Percentiles rank a stretch among this genome's conserved stretches.
Conservation (phyloP, 2,329 filamentous ascomycete species). For the Aspergillus pseudonomiae region DNA sequence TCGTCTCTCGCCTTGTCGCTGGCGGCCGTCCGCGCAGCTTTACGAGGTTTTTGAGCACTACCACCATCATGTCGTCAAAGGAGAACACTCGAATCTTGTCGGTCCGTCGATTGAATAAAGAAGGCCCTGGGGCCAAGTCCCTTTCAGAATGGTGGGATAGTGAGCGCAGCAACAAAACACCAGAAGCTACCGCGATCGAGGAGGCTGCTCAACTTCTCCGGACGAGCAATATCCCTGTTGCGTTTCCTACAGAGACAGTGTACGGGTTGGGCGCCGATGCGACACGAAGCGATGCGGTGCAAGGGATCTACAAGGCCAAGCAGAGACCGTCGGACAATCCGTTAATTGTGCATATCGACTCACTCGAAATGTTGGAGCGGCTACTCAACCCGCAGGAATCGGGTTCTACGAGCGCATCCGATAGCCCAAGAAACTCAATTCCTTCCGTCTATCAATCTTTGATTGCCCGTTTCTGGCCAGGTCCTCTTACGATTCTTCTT, state of each 20-base stretch:
- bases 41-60: conserved; percentile 26
- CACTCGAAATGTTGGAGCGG: conserved; percentile 71
- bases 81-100: conserved; percentile 39
- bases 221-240: conserved; percentile 73
- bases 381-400: conserved; percentile 55
- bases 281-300: conserved; percentile 78
- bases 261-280: conserved; percentile 97
- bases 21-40: conserved; percentile 35
- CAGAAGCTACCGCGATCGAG: conserved; percentile 57
- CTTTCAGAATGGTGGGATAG: conserved; percentile 44
- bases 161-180: conserved; percentile 39
- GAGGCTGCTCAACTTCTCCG: conserved; percentile 69
- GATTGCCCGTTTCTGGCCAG: conserved; percentile 88
- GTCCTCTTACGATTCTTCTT: conserved; percentile 87
- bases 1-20: conserved; percentile 29
- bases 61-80: conserved; percentile 25
- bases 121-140: conserved; percentile 35
- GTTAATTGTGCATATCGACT: conserved; percentile 88
- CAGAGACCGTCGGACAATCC: conserved; percentile 91
- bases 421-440: conserved; percentile 47
- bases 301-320: conserved; percentile 91
- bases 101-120: conserved; percentile 41
- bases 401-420: conserved; percentile 33
- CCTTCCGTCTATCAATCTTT: conserved; percentile 77
- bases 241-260: conserved; percentile 96